phyloP scores from a whole-genome alignment of 2,329 filamentous ascomycete species.

The Thermothelomyces thermophilus region DNA sequence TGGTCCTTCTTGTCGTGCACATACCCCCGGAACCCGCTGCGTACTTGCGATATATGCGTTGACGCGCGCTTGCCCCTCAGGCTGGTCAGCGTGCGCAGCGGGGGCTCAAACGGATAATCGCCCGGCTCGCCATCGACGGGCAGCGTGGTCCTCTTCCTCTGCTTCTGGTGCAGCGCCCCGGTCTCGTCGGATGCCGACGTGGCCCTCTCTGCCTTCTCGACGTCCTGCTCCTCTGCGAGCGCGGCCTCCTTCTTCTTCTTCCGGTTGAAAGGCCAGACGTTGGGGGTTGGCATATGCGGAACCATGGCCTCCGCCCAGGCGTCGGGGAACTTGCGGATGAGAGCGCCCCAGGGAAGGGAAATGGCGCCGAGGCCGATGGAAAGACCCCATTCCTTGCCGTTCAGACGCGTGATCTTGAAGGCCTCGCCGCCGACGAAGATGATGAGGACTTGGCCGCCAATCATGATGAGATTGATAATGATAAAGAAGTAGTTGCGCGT shows the following conservation, averaged over 20 bases:
- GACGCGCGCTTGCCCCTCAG: conserved; percentile 25
- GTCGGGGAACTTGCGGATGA: conserved; percentile 70
- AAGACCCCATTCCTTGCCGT: conserved; percentile 71
- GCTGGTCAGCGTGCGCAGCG: conserved; percentile 24
- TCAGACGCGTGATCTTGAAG: conserved; percentile 59
- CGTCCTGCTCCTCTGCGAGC: conserved; percentile 1
- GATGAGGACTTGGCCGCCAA: conserved; percentile 78
- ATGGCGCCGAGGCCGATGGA: conserved; percentile 70
- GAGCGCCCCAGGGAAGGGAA: conserved; percentile 66
- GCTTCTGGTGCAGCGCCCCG: not conserved
- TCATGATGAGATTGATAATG: conserved; percentile 71
- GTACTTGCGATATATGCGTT: conserved; percentile 25
- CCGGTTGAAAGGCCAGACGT: conserved; percentile 16
- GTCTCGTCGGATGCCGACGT: not conserved
- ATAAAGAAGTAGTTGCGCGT: conserved; percentile 76
- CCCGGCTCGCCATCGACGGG: not conserved
- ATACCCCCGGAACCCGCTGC: conserved; percentile 24
- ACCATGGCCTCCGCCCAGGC: conserved; percentile 31
- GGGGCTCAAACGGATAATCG: conserved; percentile 13
- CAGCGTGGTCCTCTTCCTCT: not conserved
- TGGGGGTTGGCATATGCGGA: conserved; percentile 21
- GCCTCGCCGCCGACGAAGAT: conserved; percentile 72
- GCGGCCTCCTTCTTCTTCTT: conserved; percentile 7
- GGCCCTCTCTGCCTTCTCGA: conserved; percentile 9
- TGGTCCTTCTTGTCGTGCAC: conserved; percentile 26